Evolutionary conservation across 2,329 filamentous ascomycete genomes (phyloP).

Genomic region (Clonostachys chloroleuca): DNA sequence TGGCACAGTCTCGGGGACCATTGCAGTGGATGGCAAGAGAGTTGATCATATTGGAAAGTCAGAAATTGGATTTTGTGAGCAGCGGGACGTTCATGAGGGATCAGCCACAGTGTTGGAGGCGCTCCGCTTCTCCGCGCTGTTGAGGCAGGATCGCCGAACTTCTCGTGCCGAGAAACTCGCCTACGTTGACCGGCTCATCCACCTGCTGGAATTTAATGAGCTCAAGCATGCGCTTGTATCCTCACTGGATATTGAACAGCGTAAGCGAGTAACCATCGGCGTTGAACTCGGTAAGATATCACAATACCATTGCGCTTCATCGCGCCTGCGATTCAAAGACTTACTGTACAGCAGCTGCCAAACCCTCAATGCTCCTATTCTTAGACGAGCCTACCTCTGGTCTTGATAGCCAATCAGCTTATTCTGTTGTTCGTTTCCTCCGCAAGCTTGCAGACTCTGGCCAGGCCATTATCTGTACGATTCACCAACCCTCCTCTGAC

Average conservation of each 20-base stretch:
- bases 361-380: slow-evolving; percentile 55
- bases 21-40: slow-evolving; percentile 68
- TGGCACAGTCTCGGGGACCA: slow-evolving; percentile 70
- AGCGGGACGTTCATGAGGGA: slow-evolving; percentile 60
- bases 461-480: slow-evolving; percentile 54
- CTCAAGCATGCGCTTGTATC: slow-evolving; percentile 57
- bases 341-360: slow-evolving; percentile 26
- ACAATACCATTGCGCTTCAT: slow-evolving; percentile 50
- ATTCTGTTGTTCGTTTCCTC: slow-evolving; percentile 54
- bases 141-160: slow-evolving; percentile 52
- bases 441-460: slow-evolving; percentile 52
- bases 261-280: slow-evolving; percentile 48
- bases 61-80: slow-evolving; percentile 64
- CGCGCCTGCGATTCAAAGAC: slow-evolving; percentile 40
- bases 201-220: slow-evolving; percentile 59
- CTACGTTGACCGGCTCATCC: slow-evolving; percentile 61
- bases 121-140: slow-evolving; percentile 58
- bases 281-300: slow-evolving; percentile 43
- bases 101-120: slow-evolving; percentile 62
- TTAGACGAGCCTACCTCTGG: slow-evolving; percentile 56
- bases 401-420: slow-evolving; percentile 50
- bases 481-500: slow-evolving; percentile 50
- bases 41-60: slow-evolving; percentile 73
- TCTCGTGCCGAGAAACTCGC: slow-evolving; percentile 56
- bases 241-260: slow-evolving; percentile 54